Percentiles rank a stretch among this genome's conserved stretches.
Evolutionary conservation across 179 eudicot genomes (phyloP).

Genomic region (Actinidia chinensis): DNA sequence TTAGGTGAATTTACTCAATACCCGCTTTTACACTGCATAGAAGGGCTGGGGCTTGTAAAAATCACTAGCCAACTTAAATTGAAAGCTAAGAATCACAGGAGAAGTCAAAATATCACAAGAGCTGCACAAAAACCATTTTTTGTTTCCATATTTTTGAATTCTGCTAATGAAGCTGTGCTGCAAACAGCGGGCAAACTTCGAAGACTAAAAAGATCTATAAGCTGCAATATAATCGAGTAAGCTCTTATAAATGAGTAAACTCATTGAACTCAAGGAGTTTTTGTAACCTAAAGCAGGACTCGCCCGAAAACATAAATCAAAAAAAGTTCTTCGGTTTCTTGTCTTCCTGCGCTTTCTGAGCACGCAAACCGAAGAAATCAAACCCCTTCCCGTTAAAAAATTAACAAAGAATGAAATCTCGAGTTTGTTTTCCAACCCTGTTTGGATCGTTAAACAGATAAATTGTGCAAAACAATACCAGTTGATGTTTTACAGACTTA

Average conservation of each 20-base stretch:
- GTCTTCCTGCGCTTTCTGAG: conserved; percentile 8
- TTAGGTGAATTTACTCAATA: too few relatives aligned
- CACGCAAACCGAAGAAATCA: background rate
- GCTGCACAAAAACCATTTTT: too few relatives aligned
- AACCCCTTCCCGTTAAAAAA: background rate
- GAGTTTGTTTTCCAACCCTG: background rate
- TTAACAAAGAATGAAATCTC: background rate
- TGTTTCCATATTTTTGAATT: too few relatives aligned
- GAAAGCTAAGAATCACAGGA: too few relatives aligned
- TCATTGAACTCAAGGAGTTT: background rate
- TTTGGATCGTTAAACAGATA: background rate
- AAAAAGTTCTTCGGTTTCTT: background rate
- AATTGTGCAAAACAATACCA: background rate
- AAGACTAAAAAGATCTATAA: too few relatives aligned
- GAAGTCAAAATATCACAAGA: too few relatives aligned
- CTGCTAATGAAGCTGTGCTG: too few relatives aligned
- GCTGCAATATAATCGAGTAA: too few relatives aligned
- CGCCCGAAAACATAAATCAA: background rate
- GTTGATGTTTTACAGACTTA: background rate
- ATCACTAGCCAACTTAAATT: too few relatives aligned
- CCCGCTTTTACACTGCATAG: too few relatives aligned
- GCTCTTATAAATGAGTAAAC: background rate
- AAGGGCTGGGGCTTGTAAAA: too few relatives aligned
- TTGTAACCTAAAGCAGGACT: background rate
- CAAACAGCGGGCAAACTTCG: too few relatives aligned